Evolutionary conservation across 1,284 basidiomycete genomes (phyloP), one percentile per base, ranked within the genome.

Genomic region (Takashimella tepidaria): DNA sequence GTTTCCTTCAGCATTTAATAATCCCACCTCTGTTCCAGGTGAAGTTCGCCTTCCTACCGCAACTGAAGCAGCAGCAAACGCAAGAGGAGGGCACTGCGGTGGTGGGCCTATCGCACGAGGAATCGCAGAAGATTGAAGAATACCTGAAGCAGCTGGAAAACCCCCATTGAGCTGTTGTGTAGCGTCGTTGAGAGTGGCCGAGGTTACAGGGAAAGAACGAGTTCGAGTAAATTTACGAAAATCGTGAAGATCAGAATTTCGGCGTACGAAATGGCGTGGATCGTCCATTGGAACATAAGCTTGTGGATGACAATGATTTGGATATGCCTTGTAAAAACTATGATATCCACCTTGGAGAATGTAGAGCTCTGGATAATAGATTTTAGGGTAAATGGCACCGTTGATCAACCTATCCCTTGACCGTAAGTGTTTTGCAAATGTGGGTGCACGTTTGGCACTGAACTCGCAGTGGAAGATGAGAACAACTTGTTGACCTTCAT

Each of bases 401-500:
- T 95, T 97, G 77, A 89, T 77, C 1, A 85, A 82, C 48, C 96
- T 86, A 72, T 99, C 95, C 67, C 85, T 87, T 41, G 89, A 87
- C 54, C 96, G 87, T 23, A 98, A 79, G 67, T 93, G 86, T 72
- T 95, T 91, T 16, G 96, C 92, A 68, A 96, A 91, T 10, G 92
- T 93, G 1, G 95, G 95, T 2, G 92, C 96, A 48, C 95, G 83
- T 77, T 96, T 96, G 41, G 83, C 86, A 67, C 89, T 93, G 71
- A 97, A 98, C 77, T 99, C 95, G 80, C 95, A 98, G 74, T 99
- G 95, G 79, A 99, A 98, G 54, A 99, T 82, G 47, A 98, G 77
- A 19, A 98, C 80, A 82, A 90, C 80, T 89, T 96, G 84, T 52
- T 77, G 77, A 2, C 76, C 63, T 16, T 69, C 68, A 20, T 72